Percentiles rank a stretch among this genome's conserved stretches.
Evolutionary conservation across 2,329 filamentous ascomycete genomes (phyloP).

Genomic region (Aureobasidium sp.): DNA sequence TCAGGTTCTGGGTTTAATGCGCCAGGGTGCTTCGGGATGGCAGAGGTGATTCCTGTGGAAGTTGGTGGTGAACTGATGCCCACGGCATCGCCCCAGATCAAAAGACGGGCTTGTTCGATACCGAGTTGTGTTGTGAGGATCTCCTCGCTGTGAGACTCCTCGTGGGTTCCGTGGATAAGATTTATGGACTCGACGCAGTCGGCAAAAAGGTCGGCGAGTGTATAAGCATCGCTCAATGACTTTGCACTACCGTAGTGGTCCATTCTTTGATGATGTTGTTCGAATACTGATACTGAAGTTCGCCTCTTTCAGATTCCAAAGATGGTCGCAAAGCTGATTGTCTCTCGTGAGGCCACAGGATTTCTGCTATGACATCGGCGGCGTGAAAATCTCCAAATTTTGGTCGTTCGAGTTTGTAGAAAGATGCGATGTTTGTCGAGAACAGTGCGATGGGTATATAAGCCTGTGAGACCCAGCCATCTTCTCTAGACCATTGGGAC

Average conservation of each 20-base stretch:
- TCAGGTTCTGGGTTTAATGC: constrained; percentile 39
- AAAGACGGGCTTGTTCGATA: constrained; percentile 41
- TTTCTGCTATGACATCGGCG: constrained; percentile 11
- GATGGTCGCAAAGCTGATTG: neutral
- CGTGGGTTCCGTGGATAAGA: constrained; percentile 37
- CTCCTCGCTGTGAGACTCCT: constrained; percentile 38
- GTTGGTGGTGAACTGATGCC: constrained; percentile 39
- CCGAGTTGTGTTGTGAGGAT: constrained; percentile 38
- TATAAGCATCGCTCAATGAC: constrained; percentile 33
- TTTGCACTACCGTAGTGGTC: constrained; percentile 5
- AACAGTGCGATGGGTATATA: neutral
- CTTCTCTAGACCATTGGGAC: constrained; percentile 8
- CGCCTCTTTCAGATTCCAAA: neutral
- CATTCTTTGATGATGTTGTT: neutral
- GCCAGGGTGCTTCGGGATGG: constrained; percentile 39
- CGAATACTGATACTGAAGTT: neutral
- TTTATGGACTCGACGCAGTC: constrained; percentile 43
- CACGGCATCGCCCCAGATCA: constrained; percentile 43
- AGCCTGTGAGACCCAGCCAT: constrained; percentile 5
- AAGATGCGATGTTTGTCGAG: neutral
- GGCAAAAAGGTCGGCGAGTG: constrained; percentile 40
- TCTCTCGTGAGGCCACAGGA: neutral
- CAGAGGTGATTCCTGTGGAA: constrained; percentile 35
- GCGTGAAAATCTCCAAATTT: neutral
- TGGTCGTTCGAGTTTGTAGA: neutral